Evolutionary conservation across 2,329 filamentous ascomycete genomes (phyloP).

Genomic region (Eurotiales sp.): DNA sequence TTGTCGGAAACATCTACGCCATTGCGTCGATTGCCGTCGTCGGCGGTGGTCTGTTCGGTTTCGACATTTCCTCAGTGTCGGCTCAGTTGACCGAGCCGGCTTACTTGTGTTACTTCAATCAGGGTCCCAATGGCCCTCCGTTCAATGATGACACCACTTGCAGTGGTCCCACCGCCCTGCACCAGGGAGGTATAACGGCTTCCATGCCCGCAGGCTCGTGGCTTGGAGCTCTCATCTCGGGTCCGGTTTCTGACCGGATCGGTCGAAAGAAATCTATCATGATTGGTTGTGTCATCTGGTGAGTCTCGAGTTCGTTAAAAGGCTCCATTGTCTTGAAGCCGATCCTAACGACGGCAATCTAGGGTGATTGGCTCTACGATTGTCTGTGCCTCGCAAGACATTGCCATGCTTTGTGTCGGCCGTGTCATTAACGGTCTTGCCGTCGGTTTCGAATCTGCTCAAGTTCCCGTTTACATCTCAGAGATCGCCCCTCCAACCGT

Average conservation of each 20-base stretch:
- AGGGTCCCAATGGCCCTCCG: conserved; percentile 33
- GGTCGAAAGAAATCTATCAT: conserved; percentile 54
- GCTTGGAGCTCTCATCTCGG: conserved; percentile 55
- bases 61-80: conserved; percentile 74
- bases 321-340: neutral
- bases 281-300: conserved; percentile 51
- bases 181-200: conserved; percentile 68
- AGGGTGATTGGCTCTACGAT: conserved; percentile 53
- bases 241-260: conserved; percentile 53
- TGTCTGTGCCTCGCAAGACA: conserved; percentile 60
- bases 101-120: conserved; percentile 43
- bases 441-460: conserved; percentile 69
- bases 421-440: conserved; percentile 68
- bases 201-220: conserved; percentile 72
- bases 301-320: conserved; percentile 17
- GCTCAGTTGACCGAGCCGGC: conserved; percentile 41
- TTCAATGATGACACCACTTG: conserved; percentile 32
- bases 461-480: conserved; percentile 67
- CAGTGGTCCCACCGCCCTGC: conserved; percentile 47
- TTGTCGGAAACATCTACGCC: conserved; percentile 56
- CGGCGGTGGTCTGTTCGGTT: conserved; percentile 71
- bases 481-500: conserved; percentile 59
- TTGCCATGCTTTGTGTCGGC: conserved; percentile 68
- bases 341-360: neutral
- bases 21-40: conserved; percentile 57